phyloP scores from a whole-genome alignment of 345 rosid genomes.

The Sapria himalayana region DNA sequence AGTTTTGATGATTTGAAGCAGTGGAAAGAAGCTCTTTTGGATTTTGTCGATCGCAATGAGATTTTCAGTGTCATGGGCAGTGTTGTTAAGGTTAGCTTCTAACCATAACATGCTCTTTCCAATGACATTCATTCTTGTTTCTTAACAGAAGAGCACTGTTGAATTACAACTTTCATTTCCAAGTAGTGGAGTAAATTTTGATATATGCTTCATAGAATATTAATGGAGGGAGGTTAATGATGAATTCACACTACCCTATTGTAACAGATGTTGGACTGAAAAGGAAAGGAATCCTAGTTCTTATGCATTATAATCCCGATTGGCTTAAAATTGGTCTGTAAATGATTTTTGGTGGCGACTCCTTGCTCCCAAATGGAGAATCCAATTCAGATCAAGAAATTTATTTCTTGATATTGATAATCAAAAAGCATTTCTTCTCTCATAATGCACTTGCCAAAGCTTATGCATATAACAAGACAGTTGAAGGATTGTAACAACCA shows the following conservation, averaged over 20 bases:
- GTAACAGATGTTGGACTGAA: constrained; percentile 81
- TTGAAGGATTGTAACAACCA: constrained; percentile 76
- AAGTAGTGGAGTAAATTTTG: too few relatives aligned
- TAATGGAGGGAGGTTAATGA: constrained; percentile 73
- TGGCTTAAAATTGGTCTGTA: constrained; percentile 77
- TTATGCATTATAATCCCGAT: constrained; percentile 51
- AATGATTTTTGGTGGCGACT: constrained; percentile 64
- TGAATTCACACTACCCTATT: constrained; percentile 72
- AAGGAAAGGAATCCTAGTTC: constrained; percentile 38
- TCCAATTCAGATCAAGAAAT: constrained; percentile 29
- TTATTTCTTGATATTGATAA: constrained; percentile 51
- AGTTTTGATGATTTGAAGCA: too few relatives aligned
- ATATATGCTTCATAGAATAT: constrained; percentile 45
- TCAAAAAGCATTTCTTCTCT: constrained; percentile 55
- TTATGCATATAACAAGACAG: constrained; percentile 80
- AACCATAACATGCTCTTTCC: too few relatives aligned
- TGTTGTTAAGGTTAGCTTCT: too few relatives aligned
- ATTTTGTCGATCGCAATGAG: too few relatives aligned
- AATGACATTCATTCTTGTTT: too few relatives aligned
- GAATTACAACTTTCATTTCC: too few relatives aligned
- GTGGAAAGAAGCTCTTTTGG: too few relatives aligned
- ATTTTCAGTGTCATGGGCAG: too few relatives aligned
- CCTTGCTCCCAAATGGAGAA: constrained; percentile 38
- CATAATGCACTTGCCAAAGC: constrained; percentile 54
- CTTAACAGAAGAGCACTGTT: not conserved